Conservation (phyloP, 2,329 filamentous ascomycete species). For the Clarireedia monteithiana region DNA sequence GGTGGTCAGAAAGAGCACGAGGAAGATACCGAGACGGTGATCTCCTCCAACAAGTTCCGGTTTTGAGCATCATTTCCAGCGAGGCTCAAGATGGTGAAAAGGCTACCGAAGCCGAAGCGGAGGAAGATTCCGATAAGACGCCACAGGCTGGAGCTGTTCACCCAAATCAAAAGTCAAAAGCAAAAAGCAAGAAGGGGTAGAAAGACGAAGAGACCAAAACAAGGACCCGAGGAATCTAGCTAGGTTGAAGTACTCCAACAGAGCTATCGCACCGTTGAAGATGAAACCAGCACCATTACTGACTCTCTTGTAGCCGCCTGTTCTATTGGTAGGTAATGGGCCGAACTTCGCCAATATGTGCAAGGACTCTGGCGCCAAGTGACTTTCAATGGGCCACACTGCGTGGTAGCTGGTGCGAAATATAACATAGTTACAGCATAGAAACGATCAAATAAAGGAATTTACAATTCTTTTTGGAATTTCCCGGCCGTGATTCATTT, state of each 20-base stretch:
- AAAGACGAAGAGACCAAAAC: background rate
- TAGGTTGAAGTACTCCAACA: background rate
- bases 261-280: background rate
- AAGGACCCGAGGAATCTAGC: background rate
- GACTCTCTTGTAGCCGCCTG: conserved; percentile 39
- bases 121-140: background rate
- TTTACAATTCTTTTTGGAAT: conserved; percentile 36
- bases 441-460: conserved; percentile 34
- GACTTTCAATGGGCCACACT: conserved; percentile 37
- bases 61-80: background rate
- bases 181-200: background rate
- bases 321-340: conserved; percentile 32
- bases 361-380: conserved; percentile 38
- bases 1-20: conserved; percentile 11
- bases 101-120: background rate
- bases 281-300: conserved; percentile 15
- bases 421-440: conserved; percentile 34
- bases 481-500: conserved; percentile 38
- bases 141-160: background rate
- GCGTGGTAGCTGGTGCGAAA: conserved; percentile 37
- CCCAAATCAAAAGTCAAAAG: background rate
- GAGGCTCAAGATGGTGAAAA: background rate
- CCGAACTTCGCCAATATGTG: conserved; percentile 32
- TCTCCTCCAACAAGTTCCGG: background rate
- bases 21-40: conserved; percentile 19